Evolutionary conservation across 2,329 filamentous ascomycete genomes (phyloP).

Genomic region (Zymoseptoria tritici): DNA sequence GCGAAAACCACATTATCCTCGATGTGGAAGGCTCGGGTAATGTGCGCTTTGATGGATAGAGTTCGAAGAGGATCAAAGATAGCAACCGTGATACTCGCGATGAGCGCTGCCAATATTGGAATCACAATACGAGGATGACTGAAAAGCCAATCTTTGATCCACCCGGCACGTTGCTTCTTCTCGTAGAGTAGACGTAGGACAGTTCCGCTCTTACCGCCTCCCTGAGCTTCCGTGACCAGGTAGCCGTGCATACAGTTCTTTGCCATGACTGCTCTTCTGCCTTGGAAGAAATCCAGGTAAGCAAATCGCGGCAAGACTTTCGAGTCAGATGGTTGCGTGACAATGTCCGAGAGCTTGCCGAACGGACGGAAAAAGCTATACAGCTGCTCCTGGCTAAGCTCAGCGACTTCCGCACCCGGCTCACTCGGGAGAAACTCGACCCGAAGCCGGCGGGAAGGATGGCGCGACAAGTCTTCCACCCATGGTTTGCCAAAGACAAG

Average conservation of each 20-base stretch:
- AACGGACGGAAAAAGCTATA: slow-evolving; percentile 85
- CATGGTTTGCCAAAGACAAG: slow-evolving; percentile 80
- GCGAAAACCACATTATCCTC: slow-evolving; percentile 66
- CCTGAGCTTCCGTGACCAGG: slow-evolving; percentile 57
- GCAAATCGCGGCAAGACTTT: slow-evolving; percentile 78
- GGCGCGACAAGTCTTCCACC: slow-evolving; percentile 84
- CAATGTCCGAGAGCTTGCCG: slow-evolving; percentile 83
- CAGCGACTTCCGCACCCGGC: slow-evolving; percentile 63
- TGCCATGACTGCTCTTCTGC: slow-evolving; percentile 75
- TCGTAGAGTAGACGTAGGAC: slow-evolving; percentile 78
- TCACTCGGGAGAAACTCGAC: slow-evolving; percentile 76
- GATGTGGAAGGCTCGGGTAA: slow-evolving; percentile 68
- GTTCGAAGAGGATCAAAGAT: slow-evolving; percentile 92
- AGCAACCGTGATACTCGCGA: slow-evolving; percentile 76
- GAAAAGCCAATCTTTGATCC: slow-evolving; percentile 79
- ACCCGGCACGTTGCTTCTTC: slow-evolving; percentile 65
- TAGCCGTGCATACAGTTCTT: slow-evolving; percentile 89
- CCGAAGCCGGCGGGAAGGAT: slow-evolving; percentile 66
- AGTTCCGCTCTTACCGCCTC: slow-evolving; percentile 70
- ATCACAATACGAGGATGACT: slow-evolving; percentile 84
- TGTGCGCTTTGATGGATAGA: slow-evolving; percentile 83
- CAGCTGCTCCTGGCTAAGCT: slow-evolving; percentile 77
- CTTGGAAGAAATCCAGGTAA: slow-evolving; percentile 64
- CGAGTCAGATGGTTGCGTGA: slow-evolving; percentile 73
- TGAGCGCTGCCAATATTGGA: slow-evolving; percentile 68